phyloP scores from a whole-genome alignment of 768 basidiomycete genomes.

The Hortiboletus campestris region DNA sequence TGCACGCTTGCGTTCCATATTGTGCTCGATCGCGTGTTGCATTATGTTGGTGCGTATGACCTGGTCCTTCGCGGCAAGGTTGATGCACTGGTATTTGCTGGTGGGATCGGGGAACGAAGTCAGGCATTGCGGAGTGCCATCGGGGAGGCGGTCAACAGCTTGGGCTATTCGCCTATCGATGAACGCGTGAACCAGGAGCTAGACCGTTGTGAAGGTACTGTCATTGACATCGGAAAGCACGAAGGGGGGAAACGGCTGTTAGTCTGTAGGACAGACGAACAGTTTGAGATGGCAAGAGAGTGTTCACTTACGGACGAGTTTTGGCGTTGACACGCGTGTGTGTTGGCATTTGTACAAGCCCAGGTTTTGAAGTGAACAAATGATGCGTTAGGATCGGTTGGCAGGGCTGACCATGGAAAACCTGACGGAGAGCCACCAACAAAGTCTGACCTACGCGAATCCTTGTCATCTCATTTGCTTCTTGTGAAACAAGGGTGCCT shows the following conservation, averaged over 20 bases:
- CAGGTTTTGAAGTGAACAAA: neutral
- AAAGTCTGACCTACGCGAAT: too few species aligned
- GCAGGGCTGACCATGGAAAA: too few species aligned
- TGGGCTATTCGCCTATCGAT: slow-evolving; percentile 60
- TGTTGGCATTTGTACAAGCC: neutral
- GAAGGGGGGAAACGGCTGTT: slow-evolving; percentile 39
- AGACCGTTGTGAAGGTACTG: slow-evolving; percentile 35
- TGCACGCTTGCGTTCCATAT: slow-evolving; percentile 72
- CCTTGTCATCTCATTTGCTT: too few species aligned
- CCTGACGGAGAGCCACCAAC: too few species aligned
- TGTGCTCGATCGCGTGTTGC: slow-evolving; percentile 72
- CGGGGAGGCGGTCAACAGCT: slow-evolving; percentile 48
- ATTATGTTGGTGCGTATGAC: slow-evolving; percentile 73
- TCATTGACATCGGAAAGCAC: slow-evolving; percentile 45
- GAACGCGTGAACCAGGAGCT: slow-evolving; percentile 44
- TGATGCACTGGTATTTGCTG: slow-evolving; percentile 82
- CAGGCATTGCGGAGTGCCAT: slow-evolving; percentile 59
- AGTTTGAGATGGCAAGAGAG: slow-evolving; percentile 49
- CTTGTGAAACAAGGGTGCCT: too few species aligned
- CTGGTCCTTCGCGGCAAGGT: slow-evolving; percentile 65
- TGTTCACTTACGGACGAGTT: slow-evolving; percentile 29
- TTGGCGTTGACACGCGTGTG: slow-evolving; percentile 9
- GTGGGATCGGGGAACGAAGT: slow-evolving; percentile 84
- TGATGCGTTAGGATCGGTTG: too few species aligned
- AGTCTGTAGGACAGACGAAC: slow-evolving; percentile 68